Percentiles rank a stretch among this genome's conserved stretches.
These are phyloP conservation scores for Ceratocystis lukuohia DNA, from an alignment of 2,329 filamentous ascomycete species.

Conservation along the genomic window DNA sequence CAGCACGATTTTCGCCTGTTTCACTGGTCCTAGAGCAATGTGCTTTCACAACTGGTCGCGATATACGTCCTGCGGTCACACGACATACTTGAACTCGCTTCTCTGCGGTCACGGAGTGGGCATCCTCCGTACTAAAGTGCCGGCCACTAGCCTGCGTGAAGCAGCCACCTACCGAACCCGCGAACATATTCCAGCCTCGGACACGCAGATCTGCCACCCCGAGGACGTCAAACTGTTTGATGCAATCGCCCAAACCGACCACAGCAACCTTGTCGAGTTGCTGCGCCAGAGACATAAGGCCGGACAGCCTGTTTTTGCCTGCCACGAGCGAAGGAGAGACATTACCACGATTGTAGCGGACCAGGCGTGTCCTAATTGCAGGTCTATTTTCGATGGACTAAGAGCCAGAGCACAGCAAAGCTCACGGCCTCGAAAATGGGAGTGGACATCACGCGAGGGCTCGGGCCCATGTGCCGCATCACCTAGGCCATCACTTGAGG, in stretches of 20 bases:
- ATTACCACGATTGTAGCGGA: neutral
- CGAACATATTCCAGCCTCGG: neutral
- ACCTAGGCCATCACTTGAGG: neutral
- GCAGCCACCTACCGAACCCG: slow-evolving; percentile 6
- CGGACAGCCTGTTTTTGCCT: slow-evolving; percentile 27
- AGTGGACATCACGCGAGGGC: neutral
- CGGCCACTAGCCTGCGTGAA: neutral
- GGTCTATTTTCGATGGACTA: neutral
- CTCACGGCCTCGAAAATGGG: neutral
- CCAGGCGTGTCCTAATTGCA: neutral
- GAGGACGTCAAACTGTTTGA: neutral
- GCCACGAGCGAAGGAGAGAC: neutral
- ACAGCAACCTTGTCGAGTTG: slow-evolving; percentile 28
- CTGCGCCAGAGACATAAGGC: slow-evolving; percentile 33
- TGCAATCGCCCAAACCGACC: neutral
- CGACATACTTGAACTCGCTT: neutral
- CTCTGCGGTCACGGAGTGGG: slow-evolving; percentile 1
- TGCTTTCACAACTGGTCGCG: slow-evolving; percentile 11
- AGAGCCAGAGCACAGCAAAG: neutral
- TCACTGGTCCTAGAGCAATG: neutral
- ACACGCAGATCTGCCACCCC: neutral
- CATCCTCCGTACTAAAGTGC: slow-evolving; percentile 1
- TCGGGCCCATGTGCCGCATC: neutral
- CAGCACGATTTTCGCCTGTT: neutral
- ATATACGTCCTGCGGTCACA: slow-evolving; percentile 4